phyloP scores from a whole-genome alignment of 2,329 filamentous ascomycete genomes.

The Endoconidiophora polonica region DNA sequence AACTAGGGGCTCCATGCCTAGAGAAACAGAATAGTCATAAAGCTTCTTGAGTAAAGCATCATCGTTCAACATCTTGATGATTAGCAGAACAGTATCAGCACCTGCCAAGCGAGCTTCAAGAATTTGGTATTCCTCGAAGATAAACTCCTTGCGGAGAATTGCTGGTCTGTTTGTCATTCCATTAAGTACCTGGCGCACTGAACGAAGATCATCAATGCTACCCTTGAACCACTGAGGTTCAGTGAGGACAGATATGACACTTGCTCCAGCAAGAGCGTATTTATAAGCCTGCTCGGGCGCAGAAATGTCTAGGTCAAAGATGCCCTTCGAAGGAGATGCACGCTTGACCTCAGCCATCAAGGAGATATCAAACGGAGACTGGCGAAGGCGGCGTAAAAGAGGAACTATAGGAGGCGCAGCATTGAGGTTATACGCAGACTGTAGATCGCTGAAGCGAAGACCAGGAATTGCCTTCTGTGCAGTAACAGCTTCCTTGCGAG shows the following conservation, averaged over 20 bases:
- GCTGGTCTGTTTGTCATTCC: constrained; percentile 86
- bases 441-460: constrained; percentile 64
- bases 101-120: constrained; percentile 83
- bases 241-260: constrained; percentile 94
- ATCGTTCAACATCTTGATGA: constrained; percentile 90
- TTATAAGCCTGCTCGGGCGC: constrained; percentile 79
- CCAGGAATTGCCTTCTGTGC: constrained; percentile 76
- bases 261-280: constrained; percentile 87
- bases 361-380: constrained; percentile 75
- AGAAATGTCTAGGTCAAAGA: constrained; percentile 74
- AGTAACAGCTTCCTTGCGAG: constrained; percentile 57
- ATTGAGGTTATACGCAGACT: constrained; percentile 71
- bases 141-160: constrained; percentile 85
- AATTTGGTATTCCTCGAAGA: constrained; percentile 97
- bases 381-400: constrained; percentile 61
- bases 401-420: constrained; percentile 70
- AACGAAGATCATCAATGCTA: constrained; percentile 79
- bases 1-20: constrained; percentile 95
- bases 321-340: constrained; percentile 87
- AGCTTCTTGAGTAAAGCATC: constrained; percentile 51
- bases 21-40: constrained; percentile 72
- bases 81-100: constrained; percentile 84
- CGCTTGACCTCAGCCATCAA: constrained; percentile 96
- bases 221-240: constrained; percentile 99
- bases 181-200: constrained; percentile 74